Evolutionary conservation across 495 filamentous ascomycete species (phyloP).

Genomic region (Penicillium pulvis): DNA sequence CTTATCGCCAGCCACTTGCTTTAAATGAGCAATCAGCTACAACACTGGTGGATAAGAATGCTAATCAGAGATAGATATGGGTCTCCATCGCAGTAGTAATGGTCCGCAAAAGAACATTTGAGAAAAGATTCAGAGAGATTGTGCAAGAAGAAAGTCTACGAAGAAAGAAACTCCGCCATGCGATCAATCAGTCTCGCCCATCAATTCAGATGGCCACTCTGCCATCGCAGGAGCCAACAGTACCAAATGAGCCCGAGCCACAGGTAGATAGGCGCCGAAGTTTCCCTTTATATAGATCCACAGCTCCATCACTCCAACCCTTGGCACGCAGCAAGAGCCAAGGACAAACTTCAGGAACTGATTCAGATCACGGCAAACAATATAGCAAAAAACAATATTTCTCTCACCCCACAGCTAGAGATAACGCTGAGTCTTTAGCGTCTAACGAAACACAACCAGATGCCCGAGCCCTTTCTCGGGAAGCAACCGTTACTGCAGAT

Average conservation of each 20-base stretch:
- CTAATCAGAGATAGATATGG: constrained; percentile 23
- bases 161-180: constrained; percentile 34
- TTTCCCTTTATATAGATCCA: background rate
- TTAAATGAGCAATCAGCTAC: background rate
- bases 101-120: constrained; percentile 70
- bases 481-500: background rate
- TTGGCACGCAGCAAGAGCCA: background rate
- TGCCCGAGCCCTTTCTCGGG: background rate
- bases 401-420: background rate
- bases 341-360: background rate
- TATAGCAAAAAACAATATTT: background rate
- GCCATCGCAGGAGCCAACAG: background rate
- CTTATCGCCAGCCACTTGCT: background rate
- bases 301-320: background rate
- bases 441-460: background rate
- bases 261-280: background rate
- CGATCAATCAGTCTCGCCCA: constrained; percentile 25
- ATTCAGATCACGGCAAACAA: background rate
- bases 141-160: constrained; percentile 42
- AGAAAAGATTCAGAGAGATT: constrained; percentile 57
- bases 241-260: background rate
- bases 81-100: constrained; percentile 48
- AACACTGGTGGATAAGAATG: background rate
- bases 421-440: background rate
- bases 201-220: constrained; percentile 33